These are phyloP conservation scores for Cyclotella cryptica DNA, from an alignment of 108 stramenopile species.

Conservation along the genomic window DNA sequence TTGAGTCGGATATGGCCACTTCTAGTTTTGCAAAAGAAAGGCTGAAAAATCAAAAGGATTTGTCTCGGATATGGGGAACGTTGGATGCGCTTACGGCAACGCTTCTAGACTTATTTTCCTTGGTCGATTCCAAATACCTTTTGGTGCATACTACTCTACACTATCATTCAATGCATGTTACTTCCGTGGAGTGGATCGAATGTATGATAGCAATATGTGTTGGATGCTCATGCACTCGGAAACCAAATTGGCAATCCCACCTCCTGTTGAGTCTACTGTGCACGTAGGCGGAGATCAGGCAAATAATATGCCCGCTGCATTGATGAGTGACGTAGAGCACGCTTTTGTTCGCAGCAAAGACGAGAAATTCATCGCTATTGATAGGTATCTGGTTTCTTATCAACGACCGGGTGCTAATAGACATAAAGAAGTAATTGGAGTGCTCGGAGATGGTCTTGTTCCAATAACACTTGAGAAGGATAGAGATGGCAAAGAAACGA, in stretches of 20 bases:
- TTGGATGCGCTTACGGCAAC: constrained; percentile 46
- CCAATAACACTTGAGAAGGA: constrained; percentile 45
- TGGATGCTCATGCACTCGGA: constrained; percentile 54
- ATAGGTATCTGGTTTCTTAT: constrained; percentile 39
- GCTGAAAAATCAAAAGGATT: constrained; percentile 26
- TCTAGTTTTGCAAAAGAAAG: constrained; percentile 27
- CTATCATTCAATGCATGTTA: constrained; percentile 53
- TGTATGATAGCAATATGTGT: constrained; percentile 57
- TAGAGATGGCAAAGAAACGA: constrained; percentile 37
- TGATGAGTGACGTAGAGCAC: constrained; percentile 58
- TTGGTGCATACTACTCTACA: constrained; percentile 52
- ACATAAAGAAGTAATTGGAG: constrained; percentile 27
- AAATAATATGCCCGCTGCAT: constrained; percentile 37
- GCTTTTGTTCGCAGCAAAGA: constrained; percentile 49
- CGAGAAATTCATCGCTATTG: constrained; percentile 50
- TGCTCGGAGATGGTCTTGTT: constrained; percentile 47
- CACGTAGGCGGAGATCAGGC: constrained; percentile 20
- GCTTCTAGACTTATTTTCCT: constrained; percentile 45
- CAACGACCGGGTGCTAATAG: background rate
- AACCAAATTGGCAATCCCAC: constrained; percentile 27
- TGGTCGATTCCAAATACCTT: constrained; percentile 52
- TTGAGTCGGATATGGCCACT: constrained; percentile 20
- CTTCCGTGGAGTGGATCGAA: constrained; percentile 50
- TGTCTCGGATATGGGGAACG: constrained; percentile 25
- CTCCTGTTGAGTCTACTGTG: constrained; percentile 29